phyloP scores from a whole-genome alignment of 176 grass and related monocot genomes.

The Guadua angustifolia region DNA sequence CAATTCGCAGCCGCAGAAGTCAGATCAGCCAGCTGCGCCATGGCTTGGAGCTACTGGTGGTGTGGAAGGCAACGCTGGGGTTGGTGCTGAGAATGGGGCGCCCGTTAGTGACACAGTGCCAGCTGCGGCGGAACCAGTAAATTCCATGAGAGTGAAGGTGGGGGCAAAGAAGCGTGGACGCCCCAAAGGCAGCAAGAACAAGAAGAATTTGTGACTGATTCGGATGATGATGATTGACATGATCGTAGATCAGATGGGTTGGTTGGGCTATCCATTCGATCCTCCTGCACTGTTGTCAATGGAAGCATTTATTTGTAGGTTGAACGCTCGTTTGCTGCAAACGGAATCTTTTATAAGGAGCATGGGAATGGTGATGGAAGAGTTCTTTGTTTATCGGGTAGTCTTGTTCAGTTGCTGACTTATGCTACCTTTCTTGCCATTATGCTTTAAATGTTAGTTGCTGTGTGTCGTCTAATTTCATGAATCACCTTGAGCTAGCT shows the following conservation, averaged over 20 bases:
- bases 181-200: slow-evolving; percentile 66
- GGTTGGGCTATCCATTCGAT: background rate
- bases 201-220: slow-evolving; percentile 48
- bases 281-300: background rate
- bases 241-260: slow-evolving; percentile 23
- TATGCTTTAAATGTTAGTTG: slow-evolving; percentile 46
- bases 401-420: slow-evolving; percentile 12
- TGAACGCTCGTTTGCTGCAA: slow-evolving; percentile 25
- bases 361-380: slow-evolving; percentile 10
- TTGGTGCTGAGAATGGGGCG: slow-evolving; percentile 36
- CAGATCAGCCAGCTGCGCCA: slow-evolving; percentile 28
- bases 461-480: slow-evolving; percentile 36
- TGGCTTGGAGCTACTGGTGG: slow-evolving; percentile 31
- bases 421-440: slow-evolving; percentile 13
- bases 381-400: slow-evolving; percentile 25
- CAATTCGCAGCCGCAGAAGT: slow-evolving; percentile 35
- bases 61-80: background rate
- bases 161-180: slow-evolving; percentile 60
- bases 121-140: background rate
- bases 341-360: slow-evolving; percentile 7
- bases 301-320: slow-evolving; percentile 18
- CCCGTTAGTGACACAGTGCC: slow-evolving; percentile 18
- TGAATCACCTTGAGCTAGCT: slow-evolving; percentile 15
- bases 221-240: slow-evolving; percentile 10
- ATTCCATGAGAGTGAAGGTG: slow-evolving; percentile 49